A percentile compares a stretch with the other conserved stretches of the same genome.
Conservation (phyloP, 495 filamentous ascomycete species). For the Parathielavia appendiculata region DNA sequence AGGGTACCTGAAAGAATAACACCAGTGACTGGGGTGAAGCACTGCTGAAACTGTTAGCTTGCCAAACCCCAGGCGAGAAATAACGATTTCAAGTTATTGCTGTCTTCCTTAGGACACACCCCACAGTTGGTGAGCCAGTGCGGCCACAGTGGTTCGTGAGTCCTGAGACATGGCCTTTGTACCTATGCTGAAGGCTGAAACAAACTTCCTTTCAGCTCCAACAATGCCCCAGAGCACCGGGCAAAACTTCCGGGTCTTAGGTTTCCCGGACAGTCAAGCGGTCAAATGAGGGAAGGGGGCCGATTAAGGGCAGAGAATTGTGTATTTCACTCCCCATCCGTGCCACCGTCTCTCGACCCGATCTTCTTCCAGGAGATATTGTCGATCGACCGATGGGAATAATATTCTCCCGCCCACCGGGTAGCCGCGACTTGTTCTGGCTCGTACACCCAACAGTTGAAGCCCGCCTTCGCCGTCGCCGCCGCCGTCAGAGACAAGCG, state of each 20-base stretch:
- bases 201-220: neutral
- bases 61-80: too few species aligned
- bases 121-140: too few species aligned
- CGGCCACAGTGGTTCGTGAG: too few species aligned
- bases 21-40: too few species aligned
- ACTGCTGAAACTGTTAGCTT: too few species aligned
- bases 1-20: too few species aligned
- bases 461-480: neutral
- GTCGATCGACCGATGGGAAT: slow-evolving; percentile 2
- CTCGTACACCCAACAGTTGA: neutral
- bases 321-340: neutral
- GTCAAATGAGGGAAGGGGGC: neutral
- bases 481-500: neutral
- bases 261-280: neutral
- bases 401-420: neutral
- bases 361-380: neutral
- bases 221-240: neutral
- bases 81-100: too few species aligned
- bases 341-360: neutral
- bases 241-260: neutral
- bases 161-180: neutral
- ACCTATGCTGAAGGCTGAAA: neutral
- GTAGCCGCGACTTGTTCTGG: slow-evolving; percentile 1
- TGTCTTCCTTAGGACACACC: too few species aligned
- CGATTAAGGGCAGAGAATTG: neutral